These are phyloP conservation scores for Vigna angularis DNA, from an alignment of 306 rosid genomes.

Conservation along the genomic window DNA sequence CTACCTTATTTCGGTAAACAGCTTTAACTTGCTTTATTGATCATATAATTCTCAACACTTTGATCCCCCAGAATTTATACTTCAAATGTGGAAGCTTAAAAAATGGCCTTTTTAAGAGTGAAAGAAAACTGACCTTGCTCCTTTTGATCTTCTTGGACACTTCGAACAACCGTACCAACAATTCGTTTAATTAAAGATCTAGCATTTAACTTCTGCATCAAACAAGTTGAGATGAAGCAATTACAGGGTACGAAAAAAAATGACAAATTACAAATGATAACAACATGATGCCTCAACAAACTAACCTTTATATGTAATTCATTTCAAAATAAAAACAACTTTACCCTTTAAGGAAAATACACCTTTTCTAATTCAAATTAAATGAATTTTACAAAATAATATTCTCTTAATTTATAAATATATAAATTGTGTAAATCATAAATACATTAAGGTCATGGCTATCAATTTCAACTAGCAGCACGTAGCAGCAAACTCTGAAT, in stretches of 20 bases:
- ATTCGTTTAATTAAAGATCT: constrained; percentile 84
- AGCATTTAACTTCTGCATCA: constrained; percentile 75
- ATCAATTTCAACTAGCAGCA: background rate
- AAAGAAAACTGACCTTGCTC: constrained; percentile 73
- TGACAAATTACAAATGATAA: constrained; percentile 8
- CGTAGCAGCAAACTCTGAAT: background rate
- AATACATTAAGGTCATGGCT: constrained; percentile 2
- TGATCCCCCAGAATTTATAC: constrained; percentile 1
- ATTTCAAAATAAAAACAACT: background rate
- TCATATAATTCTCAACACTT: constrained; percentile 21
- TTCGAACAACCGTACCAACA: constrained; percentile 95
- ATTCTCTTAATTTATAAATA: background rate
- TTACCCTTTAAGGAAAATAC: background rate
- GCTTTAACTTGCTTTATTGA: constrained; percentile 10
- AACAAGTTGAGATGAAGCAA: constrained; percentile 36
- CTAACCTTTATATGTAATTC: constrained; percentile 2
- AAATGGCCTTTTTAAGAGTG: constrained; percentile 13
- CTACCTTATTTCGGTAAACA: background rate
- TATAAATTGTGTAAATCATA: background rate
- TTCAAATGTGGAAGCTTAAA: constrained; percentile 9
- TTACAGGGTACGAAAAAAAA: background rate
- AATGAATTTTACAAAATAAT: constrained; percentile 2
- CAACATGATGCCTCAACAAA: constrained; percentile 10
- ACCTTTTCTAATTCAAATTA: background rate
- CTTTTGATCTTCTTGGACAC: constrained; percentile 90